Conservation (phyloP, 78 protist species). For the Polysphondylium violaceum region DNA sequence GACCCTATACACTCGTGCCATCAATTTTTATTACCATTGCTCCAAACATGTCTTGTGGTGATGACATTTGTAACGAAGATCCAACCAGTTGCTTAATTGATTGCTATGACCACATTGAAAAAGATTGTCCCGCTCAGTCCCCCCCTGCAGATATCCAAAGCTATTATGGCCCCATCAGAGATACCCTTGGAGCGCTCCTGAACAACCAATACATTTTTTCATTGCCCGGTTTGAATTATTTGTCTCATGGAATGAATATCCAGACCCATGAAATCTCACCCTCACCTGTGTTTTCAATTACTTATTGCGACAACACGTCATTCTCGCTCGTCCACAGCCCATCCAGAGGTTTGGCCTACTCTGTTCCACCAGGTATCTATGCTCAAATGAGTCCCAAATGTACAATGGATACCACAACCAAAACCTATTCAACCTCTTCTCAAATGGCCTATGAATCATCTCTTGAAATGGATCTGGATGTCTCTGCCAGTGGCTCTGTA, state of each 20-base stretch:
- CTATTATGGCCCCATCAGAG: background rate
- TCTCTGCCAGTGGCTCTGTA: background rate
- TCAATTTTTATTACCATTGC: too few species aligned
- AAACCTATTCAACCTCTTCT: background rate
- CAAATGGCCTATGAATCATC: background rate
- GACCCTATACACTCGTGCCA: too few species aligned
- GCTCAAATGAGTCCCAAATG: slow-evolving; percentile 4
- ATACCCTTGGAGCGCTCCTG: background rate
- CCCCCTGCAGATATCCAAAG: slow-evolving; percentile 6
- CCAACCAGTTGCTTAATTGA: slow-evolving; percentile 18
- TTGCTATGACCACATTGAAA: background rate
- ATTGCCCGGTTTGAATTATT: slow-evolving; percentile 13
- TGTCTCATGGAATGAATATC: slow-evolving; percentile 28
- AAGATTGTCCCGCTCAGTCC: background rate
- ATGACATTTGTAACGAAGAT: slow-evolving; percentile 15
- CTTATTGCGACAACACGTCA: slow-evolving; percentile 13
- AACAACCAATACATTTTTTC: slow-evolving; percentile 20
- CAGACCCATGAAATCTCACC: background rate
- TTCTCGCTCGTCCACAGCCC: background rate
- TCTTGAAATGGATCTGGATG: background rate
- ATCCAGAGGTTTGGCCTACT: background rate
- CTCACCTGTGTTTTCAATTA: background rate
- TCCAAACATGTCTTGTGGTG: background rate
- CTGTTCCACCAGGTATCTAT: slow-evolving; percentile 14
- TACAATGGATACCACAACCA: background rate